These are phyloP conservation scores for Stenocarpella maydis DNA, from an alignment of 2,329 filamentous ascomycete species.

Conservation along the genomic window DNA sequence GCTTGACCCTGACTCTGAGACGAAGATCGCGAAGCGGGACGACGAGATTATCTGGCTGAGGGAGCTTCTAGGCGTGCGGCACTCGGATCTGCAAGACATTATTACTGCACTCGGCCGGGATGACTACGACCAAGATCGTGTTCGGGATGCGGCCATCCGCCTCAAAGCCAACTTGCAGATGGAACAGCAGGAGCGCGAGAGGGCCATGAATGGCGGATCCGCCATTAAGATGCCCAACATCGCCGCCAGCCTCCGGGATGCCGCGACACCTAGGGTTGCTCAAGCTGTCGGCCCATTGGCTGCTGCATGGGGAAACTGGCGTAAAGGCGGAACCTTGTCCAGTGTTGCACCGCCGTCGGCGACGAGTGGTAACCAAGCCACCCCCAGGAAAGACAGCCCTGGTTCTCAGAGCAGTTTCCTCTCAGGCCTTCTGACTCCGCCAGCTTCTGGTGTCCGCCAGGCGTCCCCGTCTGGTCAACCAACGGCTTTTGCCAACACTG, in stretches of 20 bases:
- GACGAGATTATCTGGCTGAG: slow-evolving; percentile 95
- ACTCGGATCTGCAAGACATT: slow-evolving; percentile 92
- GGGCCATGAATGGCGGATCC: slow-evolving; percentile 76
- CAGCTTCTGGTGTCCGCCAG: slow-evolving; percentile 75
- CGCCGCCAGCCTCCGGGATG: slow-evolving; percentile 77
- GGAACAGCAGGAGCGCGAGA: slow-evolving; percentile 95
- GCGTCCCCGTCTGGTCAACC: slow-evolving; percentile 55
- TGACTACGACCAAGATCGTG: slow-evolving; percentile 77
- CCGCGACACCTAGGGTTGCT: slow-evolving; percentile 82
- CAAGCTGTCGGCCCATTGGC: slow-evolving; percentile 79
- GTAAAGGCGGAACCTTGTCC: slow-evolving; percentile 69
- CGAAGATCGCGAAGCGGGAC: slow-evolving; percentile 88
- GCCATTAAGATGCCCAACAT: slow-evolving; percentile 76
- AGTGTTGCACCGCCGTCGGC: slow-evolving; percentile 53
- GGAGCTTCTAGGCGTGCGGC: slow-evolving; percentile 88
- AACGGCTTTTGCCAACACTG: slow-evolving; percentile 68
- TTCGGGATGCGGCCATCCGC: slow-evolving; percentile 91
- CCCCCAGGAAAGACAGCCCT: slow-evolving; percentile 66
- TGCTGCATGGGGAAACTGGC: slow-evolving; percentile 98
- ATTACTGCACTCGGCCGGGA: slow-evolving; percentile 80
- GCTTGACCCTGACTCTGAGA: slow-evolving; percentile 78
- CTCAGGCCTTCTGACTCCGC: slow-evolving; percentile 88
- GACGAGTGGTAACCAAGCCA: slow-evolving; percentile 52
- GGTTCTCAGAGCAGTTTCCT: slow-evolving; percentile 68
- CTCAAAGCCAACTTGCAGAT: slow-evolving; percentile 95